Conservation (phyloP, 495 filamentous ascomycete species). For the Penicillium coffeae region DNA sequence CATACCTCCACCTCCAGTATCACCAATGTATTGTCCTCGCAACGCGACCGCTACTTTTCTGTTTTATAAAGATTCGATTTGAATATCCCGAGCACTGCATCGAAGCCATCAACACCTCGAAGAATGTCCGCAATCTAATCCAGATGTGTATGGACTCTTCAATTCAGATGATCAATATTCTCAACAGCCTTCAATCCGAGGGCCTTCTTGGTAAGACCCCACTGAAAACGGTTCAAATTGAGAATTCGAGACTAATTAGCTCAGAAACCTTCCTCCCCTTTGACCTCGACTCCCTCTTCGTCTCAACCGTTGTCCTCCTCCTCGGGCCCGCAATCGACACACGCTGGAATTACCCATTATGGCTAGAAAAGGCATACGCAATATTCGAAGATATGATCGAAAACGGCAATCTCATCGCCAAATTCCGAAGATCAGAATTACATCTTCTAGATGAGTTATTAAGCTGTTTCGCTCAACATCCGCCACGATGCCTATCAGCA, state of each 20-base stretch:
- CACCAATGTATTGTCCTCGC: slow-evolving; percentile 45
- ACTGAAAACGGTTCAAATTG: not conserved
- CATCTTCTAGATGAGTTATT: slow-evolving; percentile 34
- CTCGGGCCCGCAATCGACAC: slow-evolving; percentile 32
- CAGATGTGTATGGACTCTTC: slow-evolving; percentile 42
- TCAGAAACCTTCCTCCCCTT: slow-evolving; percentile 45
- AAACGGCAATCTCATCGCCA: slow-evolving; percentile 36
- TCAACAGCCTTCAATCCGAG: slow-evolving; percentile 33
- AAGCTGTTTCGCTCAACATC: slow-evolving; percentile 22
- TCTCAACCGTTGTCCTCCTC: slow-evolving; percentile 35
- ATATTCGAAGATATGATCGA: slow-evolving; percentile 43
- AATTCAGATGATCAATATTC: slow-evolving; percentile 38
- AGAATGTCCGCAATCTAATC: slow-evolving; percentile 31
- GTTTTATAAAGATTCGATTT: slow-evolving; percentile 34
- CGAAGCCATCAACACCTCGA: slow-evolving; percentile 26
- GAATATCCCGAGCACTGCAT: slow-evolving; percentile 13
- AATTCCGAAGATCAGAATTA: slow-evolving; percentile 34
- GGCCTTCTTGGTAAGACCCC: slow-evolving; percentile 34
- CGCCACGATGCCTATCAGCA: slow-evolving; percentile 10
- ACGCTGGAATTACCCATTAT: slow-evolving; percentile 22
- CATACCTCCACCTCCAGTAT: slow-evolving; percentile 42
- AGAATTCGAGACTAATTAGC: not conserved
- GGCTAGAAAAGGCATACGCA: slow-evolving; percentile 31
- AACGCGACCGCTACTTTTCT: slow-evolving; percentile 26
- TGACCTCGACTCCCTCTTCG: slow-evolving; percentile 40